These are phyloP conservation scores for Metschnikowia anglica DNA, from an alignment of 805 yeast genomes.

Conservation along the genomic window DNA sequence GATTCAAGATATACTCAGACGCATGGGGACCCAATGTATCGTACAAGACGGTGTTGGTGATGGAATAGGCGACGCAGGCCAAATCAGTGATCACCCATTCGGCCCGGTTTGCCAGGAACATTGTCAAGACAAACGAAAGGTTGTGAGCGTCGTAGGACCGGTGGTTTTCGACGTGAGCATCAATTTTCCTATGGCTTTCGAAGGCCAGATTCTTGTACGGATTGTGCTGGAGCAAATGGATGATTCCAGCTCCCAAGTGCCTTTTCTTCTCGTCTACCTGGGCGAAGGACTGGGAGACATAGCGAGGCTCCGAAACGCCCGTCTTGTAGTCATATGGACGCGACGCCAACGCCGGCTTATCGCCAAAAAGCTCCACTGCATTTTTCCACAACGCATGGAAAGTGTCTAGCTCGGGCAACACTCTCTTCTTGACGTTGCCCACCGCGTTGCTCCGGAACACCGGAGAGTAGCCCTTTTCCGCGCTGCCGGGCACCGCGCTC, in stretches of 20 bases:
- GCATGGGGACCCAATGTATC: constrained; percentile 51
- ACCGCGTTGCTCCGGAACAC: constrained; percentile 45
- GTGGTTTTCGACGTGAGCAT: constrained; percentile 17
- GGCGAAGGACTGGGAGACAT: constrained; percentile 29
- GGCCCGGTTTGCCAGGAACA: constrained; percentile 56
- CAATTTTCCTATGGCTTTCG: constrained; percentile 26
- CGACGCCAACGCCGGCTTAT: constrained; percentile 46
- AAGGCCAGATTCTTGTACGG: constrained; percentile 21
- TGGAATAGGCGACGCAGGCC: constrained; percentile 56
- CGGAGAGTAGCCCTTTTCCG: constrained; percentile 48
- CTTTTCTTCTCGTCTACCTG: constrained; percentile 33
- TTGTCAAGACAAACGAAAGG: constrained; percentile 48
- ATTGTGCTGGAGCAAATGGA: constrained; percentile 25
- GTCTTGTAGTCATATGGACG: constrained; percentile 31
- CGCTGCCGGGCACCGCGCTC: constrained; percentile 37
- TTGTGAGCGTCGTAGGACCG: constrained; percentile 13
- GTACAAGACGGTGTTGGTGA: constrained; percentile 28
- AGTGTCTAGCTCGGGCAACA: constrained; percentile 48
- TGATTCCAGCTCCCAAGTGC: constrained; percentile 41
- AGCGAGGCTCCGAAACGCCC: constrained; percentile 33
- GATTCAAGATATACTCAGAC: constrained; percentile 57
- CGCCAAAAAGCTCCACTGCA: constrained; percentile 36
- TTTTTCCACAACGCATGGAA: constrained; percentile 45
- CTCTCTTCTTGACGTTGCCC: constrained; percentile 31
- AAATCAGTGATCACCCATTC: constrained; percentile 73